phyloP scores from a whole-genome alignment of 2,329 filamentous ascomycete species.

The Talaromyces sp. region DNA sequence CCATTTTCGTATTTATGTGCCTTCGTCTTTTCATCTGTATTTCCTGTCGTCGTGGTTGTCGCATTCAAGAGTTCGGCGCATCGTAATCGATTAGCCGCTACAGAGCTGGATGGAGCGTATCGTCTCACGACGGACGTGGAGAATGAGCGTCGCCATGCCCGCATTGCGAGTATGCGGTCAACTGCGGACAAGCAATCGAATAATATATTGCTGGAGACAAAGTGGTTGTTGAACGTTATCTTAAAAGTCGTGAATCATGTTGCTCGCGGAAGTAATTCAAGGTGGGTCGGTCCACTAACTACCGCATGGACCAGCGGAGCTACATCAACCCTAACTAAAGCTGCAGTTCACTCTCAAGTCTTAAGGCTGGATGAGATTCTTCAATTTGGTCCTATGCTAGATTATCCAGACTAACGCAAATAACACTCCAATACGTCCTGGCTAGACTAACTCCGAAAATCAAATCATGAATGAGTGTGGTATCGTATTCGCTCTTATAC shows the following conservation, averaged over 20 bases:
- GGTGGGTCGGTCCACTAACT: background rate
- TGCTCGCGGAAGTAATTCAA: background rate
- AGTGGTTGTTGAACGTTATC: background rate
- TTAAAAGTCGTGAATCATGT: background rate
- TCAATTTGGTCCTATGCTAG: slow-evolving; percentile 1
- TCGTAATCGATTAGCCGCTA: slow-evolving; percentile 29
- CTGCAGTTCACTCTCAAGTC: too few species aligned
- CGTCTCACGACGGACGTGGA: slow-evolving; percentile 35
- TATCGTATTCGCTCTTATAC: slow-evolving; percentile 2
- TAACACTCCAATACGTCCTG: background rate
- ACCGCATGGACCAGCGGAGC: background rate
- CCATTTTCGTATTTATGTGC: slow-evolving; percentile 36
- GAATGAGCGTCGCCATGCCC: slow-evolving; percentile 42
- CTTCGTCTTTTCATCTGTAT: slow-evolving; percentile 17
- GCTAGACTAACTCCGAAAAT: background rate
- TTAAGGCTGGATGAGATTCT: too few species aligned
- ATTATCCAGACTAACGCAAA: background rate
- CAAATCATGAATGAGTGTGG: slow-evolving; percentile 11
- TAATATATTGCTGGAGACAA: background rate
- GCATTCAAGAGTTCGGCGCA: slow-evolving; percentile 41
- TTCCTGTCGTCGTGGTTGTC: slow-evolving; percentile 24
- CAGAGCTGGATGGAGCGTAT: slow-evolving; percentile 29
- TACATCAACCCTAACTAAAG: background rate
- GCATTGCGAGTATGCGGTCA: slow-evolving; percentile 30
- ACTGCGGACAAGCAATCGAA: background rate